Percentiles rank a stretch among this genome's conserved stretches.
These are phyloP conservation scores for Fusarium annulatum DNA, from an alignment of 2,329 filamentous ascomycete species.

Conservation along the genomic window DNA sequence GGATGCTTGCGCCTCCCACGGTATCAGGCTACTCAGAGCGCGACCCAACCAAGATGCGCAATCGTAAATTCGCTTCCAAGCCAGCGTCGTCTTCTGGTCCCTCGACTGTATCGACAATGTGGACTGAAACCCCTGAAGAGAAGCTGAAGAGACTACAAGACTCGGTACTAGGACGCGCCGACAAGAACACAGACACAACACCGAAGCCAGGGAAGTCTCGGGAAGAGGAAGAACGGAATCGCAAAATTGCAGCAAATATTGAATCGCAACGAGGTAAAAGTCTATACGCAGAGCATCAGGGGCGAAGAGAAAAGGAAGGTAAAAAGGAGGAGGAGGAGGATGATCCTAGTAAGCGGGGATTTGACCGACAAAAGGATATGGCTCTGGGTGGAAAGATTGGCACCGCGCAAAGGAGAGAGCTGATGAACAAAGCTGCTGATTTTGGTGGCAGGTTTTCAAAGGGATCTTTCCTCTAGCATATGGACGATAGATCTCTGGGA, in stretches of 20 bases:
- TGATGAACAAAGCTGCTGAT: slow-evolving; percentile 81
- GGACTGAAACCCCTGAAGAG: slow-evolving; percentile 92
- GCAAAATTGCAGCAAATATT: slow-evolving; percentile 60
- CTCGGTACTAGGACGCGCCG: slow-evolving; percentile 79
- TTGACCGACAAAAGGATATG: slow-evolving; percentile 96
- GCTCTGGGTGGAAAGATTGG: slow-evolving; percentile 78
- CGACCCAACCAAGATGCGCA: slow-evolving; percentile 86
- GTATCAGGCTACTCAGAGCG: slow-evolving; percentile 67
- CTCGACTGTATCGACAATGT: slow-evolving; percentile 72
- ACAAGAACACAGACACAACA: slow-evolving; percentile 54
- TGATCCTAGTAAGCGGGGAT: slow-evolving; percentile 88
- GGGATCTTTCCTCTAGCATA: slow-evolving; percentile 69
- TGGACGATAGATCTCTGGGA: neutral
- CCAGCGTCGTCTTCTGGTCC: slow-evolving; percentile 51
- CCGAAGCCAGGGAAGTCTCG: slow-evolving; percentile 53
- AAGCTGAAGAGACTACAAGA: slow-evolving; percentile 84
- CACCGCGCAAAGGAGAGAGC: slow-evolving; percentile 77
- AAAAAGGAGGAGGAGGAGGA: slow-evolving; percentile 77
- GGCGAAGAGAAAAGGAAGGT: slow-evolving; percentile 45
- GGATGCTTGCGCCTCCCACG: slow-evolving; percentile 80
- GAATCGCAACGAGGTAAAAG: slow-evolving; percentile 67
- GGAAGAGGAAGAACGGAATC: slow-evolving; percentile 67
- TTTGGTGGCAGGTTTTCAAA: slow-evolving; percentile 86
- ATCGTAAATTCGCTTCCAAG: slow-evolving; percentile 82
- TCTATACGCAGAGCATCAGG: slow-evolving; percentile 68